phyloP scores from a whole-genome alignment of 495 filamentous ascomycete species.

The Penicillium argentinense region DNA sequence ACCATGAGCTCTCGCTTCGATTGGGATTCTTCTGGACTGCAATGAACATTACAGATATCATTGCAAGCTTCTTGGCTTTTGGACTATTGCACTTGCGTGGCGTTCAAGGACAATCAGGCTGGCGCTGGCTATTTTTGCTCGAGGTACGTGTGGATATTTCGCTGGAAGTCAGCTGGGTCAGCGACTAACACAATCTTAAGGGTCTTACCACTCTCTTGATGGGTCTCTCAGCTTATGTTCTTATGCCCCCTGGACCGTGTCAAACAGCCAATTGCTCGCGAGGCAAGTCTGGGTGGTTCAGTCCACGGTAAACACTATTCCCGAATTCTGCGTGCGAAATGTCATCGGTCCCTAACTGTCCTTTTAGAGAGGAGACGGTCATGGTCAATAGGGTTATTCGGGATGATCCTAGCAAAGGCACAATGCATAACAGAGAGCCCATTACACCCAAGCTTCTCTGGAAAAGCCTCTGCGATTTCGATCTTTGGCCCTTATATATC shows the following conservation, averaged over 20 bases:
- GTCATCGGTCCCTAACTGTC: slow-evolving; percentile 57
- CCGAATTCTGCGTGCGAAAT: slow-evolving; percentile 61
- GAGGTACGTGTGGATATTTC: slow-evolving; percentile 33
- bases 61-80: slow-evolving; percentile 49
- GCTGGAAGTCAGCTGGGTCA: not conserved
- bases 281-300: not conserved
- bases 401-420: slow-evolving; percentile 70
- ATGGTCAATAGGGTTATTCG: slow-evolving; percentile 73
- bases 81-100: slow-evolving; percentile 47
- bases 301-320: slow-evolving; percentile 38
- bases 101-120: slow-evolving; percentile 32
- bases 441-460: slow-evolving; percentile 49
- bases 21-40: slow-evolving; percentile 61
- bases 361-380: slow-evolving; percentile 60
- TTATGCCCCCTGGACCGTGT: slow-evolving; percentile 50
- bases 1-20: slow-evolving; percentile 61
- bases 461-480: slow-evolving; percentile 52
- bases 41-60: slow-evolving; percentile 53
- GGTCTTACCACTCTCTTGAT: slow-evolving; percentile 46
- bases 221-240: slow-evolving; percentile 50
- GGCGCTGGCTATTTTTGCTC: slow-evolving; percentile 53
- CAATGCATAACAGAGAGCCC: slow-evolving; percentile 60
- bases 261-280: slow-evolving; percentile 55
- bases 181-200: not conserved
- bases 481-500: slow-evolving; percentile 56